Evolutionary conservation across 78 protist genomes (phyloP).

Genomic region (Fonticula alba): DNA sequence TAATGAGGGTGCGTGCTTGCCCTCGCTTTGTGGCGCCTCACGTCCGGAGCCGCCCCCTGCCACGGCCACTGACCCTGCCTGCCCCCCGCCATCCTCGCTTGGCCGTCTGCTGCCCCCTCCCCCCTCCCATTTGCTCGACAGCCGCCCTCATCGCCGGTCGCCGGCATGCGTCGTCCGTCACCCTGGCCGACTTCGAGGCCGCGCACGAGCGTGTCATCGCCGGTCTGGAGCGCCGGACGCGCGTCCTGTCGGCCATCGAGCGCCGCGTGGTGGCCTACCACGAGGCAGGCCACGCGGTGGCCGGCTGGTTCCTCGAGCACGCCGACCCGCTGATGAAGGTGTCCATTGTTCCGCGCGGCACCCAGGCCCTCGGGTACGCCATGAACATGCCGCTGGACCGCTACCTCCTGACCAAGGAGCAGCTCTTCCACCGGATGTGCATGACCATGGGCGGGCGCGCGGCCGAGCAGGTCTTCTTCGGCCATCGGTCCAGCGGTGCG

Average conservation of each 20-base stretch:
- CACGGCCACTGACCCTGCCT: too few relatives aligned
- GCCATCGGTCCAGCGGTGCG: slow-evolving; percentile 74
- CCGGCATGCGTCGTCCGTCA: slow-evolving; percentile 15
- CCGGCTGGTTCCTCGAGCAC: slow-evolving; percentile 88
- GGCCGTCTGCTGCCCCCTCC: too few relatives aligned
- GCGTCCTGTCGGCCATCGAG: slow-evolving; percentile 47
- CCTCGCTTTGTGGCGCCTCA: too few relatives aligned
- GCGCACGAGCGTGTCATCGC: slow-evolving; percentile 91
- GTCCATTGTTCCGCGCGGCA: slow-evolving; percentile 88
- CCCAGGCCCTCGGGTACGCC: slow-evolving; percentile 82
- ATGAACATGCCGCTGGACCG: slow-evolving; percentile 82
- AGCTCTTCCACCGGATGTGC: slow-evolving; percentile 60
- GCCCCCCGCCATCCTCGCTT: too few relatives aligned
- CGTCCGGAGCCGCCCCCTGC: too few relatives aligned
- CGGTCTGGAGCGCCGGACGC: slow-evolving; percentile 45
- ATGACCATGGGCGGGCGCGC: slow-evolving; percentile 80
- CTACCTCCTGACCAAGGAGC: slow-evolving; percentile 53
- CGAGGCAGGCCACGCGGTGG: slow-evolving; percentile 96
- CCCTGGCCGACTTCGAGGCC: slow-evolving; percentile 53
- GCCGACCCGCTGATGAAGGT: slow-evolving; percentile 61
- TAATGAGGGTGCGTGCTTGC: slow-evolving; percentile 87
- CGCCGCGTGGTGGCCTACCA: slow-evolving; percentile 79
- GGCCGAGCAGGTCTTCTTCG: slow-evolving; percentile 41
- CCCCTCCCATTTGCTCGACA: too few relatives aligned
- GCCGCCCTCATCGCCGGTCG: slow-evolving; percentile 76